Percentiles rank a stretch among this genome's conserved stretches.
phyloP scores from a whole-genome alignment of 805 yeast species.

The Wilhelminamyces savonicus region DNA sequence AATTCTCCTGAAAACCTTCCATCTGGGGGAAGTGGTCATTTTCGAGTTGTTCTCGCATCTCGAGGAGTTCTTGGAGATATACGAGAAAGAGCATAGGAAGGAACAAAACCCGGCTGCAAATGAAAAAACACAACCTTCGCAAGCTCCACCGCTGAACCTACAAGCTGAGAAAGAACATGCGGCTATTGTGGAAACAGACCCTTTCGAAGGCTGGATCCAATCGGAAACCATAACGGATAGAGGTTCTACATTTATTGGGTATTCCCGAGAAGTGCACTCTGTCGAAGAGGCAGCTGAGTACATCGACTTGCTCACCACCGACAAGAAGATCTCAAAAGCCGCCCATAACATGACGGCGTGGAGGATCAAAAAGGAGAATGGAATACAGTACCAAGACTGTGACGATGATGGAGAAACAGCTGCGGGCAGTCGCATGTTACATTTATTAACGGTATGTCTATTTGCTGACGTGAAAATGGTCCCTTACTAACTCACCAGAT shows the following conservation, averaged over 20 bases:
- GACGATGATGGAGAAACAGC: slow-evolving; percentile 98
- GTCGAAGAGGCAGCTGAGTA: slow-evolving; percentile 60
- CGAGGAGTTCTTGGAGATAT: slow-evolving; percentile 38
- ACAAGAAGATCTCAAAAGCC: slow-evolving; percentile 61
- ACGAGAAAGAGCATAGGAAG: slow-evolving; percentile 12
- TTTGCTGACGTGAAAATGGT: not conserved
- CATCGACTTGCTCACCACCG: slow-evolving; percentile 49
- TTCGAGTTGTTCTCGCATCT: slow-evolving; percentile 73
- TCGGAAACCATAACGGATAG: slow-evolving; percentile 79
- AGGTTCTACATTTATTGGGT: slow-evolving; percentile 80
- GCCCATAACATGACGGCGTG: slow-evolving; percentile 84
- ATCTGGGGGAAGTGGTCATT: slow-evolving; percentile 63
- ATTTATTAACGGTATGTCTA: slow-evolving; percentile 53
- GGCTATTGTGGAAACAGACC: slow-evolving; percentile 24
- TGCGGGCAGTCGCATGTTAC: slow-evolving; percentile 84
- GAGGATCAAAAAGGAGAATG: slow-evolving; percentile 58
- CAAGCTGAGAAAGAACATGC: too few species aligned
- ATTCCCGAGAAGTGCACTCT: slow-evolving; percentile 54
- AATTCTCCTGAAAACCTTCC: slow-evolving; percentile 42
- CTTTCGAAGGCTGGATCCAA: slow-evolving; percentile 65
- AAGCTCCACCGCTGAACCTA: too few species aligned
- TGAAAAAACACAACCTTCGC: not conserved
- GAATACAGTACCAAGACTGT: slow-evolving; percentile 68
- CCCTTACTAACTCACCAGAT: slow-evolving; percentile 29
- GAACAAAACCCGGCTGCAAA: not conserved